These are phyloP conservation scores for Mycena vitilis DNA, from an alignment of 768 basidiomycete species.

Conservation along the genomic window DNA sequence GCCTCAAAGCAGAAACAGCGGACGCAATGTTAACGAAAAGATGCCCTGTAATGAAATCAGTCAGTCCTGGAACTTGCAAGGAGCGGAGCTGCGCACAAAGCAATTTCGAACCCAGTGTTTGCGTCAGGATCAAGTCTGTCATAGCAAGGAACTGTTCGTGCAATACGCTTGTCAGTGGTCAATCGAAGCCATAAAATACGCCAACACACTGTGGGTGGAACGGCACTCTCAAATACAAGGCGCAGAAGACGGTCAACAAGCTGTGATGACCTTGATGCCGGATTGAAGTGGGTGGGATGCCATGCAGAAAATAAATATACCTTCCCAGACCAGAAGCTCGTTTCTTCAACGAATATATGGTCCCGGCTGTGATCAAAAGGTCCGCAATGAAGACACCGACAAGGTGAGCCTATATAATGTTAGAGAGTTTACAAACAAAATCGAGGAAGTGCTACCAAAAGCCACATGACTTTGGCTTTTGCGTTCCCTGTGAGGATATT, in stretches of 20 bases:
- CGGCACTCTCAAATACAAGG: conserved; percentile 24
- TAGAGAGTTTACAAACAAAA: too few species aligned
- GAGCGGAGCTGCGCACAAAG: background rate
- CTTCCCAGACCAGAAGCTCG: conserved; percentile 2
- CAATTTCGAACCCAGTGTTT: conserved; percentile 14
- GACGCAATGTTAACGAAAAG: conserved; percentile 8
- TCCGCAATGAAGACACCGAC: conserved; percentile 23
- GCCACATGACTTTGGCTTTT: conserved; percentile 21
- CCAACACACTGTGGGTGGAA: conserved; percentile 20
- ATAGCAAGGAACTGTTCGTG: conserved; percentile 10
- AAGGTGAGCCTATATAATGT: conserved; percentile 22
- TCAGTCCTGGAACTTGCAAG: background rate
- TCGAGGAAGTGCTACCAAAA: background rate
- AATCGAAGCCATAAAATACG: background rate
- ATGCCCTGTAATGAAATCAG: conserved; percentile 8
- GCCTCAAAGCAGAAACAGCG: background rate
- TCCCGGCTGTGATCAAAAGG: conserved; percentile 19
- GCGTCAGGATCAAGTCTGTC: conserved; percentile 23
- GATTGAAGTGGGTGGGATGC: background rate
- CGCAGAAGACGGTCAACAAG: conserved; percentile 20
- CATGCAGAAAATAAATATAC: background rate
- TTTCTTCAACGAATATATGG: conserved; percentile 6
- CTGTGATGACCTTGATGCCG: conserved; percentile 4
- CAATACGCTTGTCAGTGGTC: background rate
- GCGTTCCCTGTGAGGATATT: conserved; percentile 3